Conservation (phyloP, 495 filamentous ascomycete genomes). For the Daldinia childiae region DNA sequence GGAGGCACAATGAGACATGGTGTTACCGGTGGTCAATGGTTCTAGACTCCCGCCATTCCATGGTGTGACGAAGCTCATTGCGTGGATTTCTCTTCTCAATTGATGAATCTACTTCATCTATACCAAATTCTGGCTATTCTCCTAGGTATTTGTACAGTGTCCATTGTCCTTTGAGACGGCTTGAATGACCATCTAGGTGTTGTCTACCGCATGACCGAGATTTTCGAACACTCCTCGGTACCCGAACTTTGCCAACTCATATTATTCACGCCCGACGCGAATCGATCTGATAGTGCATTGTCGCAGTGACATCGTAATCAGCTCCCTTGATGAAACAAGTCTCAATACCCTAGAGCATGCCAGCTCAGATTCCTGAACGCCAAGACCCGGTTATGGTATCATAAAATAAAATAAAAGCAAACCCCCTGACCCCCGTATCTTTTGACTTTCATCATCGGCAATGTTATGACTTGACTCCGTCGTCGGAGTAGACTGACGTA, state of each 20-base stretch:
- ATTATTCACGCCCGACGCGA: slow-evolving; percentile 19
- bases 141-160: slow-evolving; percentile 10
- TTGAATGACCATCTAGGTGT: not conserved
- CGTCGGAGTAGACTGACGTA: not conserved
- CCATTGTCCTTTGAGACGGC: slow-evolving; percentile 9
- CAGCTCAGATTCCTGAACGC: slow-evolving; percentile 39
- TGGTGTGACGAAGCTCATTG: not conserved
- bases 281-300: slow-evolving; percentile 20
- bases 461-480: slow-evolving; percentile 3
- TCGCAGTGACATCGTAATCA: slow-evolving; percentile 10
- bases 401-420: slow-evolving; percentile 26
- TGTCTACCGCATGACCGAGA: slow-evolving; percentile 2
- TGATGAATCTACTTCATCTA: slow-evolving; percentile 22
- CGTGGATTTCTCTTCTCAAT: slow-evolving; percentile 17
- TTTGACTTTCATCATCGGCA: slow-evolving; percentile 25
- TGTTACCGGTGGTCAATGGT: not conserved
- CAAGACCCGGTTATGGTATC: slow-evolving; percentile 38
- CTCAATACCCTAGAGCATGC: slow-evolving; percentile 31
- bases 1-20: slow-evolving; percentile 5
- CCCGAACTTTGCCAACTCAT: slow-evolving; percentile 8
- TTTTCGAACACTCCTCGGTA: slow-evolving; percentile 2
- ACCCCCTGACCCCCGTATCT: slow-evolving; percentile 1
- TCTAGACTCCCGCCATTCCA: slow-evolving; percentile 10
- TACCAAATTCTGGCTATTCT: slow-evolving; percentile 7
- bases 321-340: slow-evolving; percentile 26